Percentiles rank a stretch among this genome's conserved stretches.
phyloP scores from a whole-genome alignment of 1,284 basidiomycete species.

The Apiotrichum laibachii region DNA sequence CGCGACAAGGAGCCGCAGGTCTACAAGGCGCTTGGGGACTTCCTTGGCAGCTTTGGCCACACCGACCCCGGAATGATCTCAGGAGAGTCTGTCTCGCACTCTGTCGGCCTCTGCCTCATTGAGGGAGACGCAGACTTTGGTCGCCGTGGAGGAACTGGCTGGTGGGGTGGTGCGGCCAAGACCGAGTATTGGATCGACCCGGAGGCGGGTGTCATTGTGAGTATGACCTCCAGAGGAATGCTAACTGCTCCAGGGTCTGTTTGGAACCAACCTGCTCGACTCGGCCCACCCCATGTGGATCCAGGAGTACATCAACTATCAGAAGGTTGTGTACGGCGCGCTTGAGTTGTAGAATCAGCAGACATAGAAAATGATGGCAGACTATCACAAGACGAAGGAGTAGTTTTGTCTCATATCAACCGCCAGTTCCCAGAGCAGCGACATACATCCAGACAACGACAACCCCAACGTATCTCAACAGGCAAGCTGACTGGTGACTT shows the following conservation, averaged over 20 bases:
- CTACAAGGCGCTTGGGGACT: slow-evolving; percentile 13
- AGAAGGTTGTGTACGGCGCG: not conserved
- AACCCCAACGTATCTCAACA: too few species aligned
- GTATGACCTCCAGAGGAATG: not conserved
- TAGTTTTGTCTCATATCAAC: too few species aligned
- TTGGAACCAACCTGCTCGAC: slow-evolving; percentile 11
- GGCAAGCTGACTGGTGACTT: too few species aligned
- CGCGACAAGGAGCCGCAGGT: slow-evolving; percentile 12
- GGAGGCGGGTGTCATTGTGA: slow-evolving; percentile 20
- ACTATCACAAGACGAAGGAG: too few species aligned
- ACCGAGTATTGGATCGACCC: slow-evolving; percentile 31
- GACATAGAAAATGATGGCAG: too few species aligned
- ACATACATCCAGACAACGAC: too few species aligned
- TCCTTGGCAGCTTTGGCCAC: slow-evolving; percentile 8
- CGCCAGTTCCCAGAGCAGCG: too few species aligned
- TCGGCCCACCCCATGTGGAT: not conserved
- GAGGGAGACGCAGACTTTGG: slow-evolving; percentile 10
- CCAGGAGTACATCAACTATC: not conserved
- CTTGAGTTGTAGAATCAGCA: not conserved
- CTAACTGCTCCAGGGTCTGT: slow-evolving; percentile 14
- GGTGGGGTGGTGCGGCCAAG: slow-evolving; percentile 31
- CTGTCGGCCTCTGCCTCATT: slow-evolving; percentile 11
- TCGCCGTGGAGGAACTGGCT: slow-evolving; percentile 16
- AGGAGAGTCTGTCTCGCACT: slow-evolving; percentile 13
- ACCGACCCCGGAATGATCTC: slow-evolving; percentile 10